phyloP scores from a whole-genome alignment of 1,284 basidiomycete genomes.

The Kalmanozyma brasiliensis region DNA sequence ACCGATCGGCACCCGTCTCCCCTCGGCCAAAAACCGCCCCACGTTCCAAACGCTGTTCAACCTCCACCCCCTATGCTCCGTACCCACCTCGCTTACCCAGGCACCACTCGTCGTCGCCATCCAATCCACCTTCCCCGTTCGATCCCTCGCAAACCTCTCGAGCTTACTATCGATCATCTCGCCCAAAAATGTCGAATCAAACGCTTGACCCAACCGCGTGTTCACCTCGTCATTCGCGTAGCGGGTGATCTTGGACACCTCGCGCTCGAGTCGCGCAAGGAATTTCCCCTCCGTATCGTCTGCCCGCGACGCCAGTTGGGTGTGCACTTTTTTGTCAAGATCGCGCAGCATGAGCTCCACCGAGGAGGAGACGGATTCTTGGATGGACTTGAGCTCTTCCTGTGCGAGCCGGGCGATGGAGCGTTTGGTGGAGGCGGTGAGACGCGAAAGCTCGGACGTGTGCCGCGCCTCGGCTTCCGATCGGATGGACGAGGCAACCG shows the following conservation, averaged over 20 bases:
- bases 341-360: constrained; percentile 47
- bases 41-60: constrained; percentile 45
- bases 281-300: constrained; percentile 42
- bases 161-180: constrained; percentile 24
- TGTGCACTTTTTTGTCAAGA: constrained; percentile 29
- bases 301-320: constrained; percentile 36
- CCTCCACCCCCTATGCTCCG: constrained; percentile 37
- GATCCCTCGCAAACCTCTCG: constrained; percentile 31
- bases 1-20: constrained; percentile 40
- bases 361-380: constrained; percentile 28
- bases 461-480: constrained; percentile 29
- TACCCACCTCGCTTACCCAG: constrained; percentile 25
- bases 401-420: constrained; percentile 36
- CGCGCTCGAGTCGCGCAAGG: constrained; percentile 25
- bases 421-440: constrained; percentile 34
- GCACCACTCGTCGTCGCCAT: constrained; percentile 35
- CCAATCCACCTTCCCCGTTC: constrained; percentile 36
- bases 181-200: constrained; percentile 38
- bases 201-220: constrained; percentile 28
- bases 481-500: constrained; percentile 27
- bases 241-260: constrained; percentile 23
- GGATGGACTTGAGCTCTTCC: constrained; percentile 36
- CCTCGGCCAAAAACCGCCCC: constrained; percentile 29
- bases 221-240: constrained; percentile 49
- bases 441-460: constrained; percentile 20